A percentile compares a stretch with the other conserved stretches of the same genome.
These are phyloP conservation scores for Alnus glutinosa DNA, from an alignment of 306 rosid species.

Conservation along the genomic window DNA sequence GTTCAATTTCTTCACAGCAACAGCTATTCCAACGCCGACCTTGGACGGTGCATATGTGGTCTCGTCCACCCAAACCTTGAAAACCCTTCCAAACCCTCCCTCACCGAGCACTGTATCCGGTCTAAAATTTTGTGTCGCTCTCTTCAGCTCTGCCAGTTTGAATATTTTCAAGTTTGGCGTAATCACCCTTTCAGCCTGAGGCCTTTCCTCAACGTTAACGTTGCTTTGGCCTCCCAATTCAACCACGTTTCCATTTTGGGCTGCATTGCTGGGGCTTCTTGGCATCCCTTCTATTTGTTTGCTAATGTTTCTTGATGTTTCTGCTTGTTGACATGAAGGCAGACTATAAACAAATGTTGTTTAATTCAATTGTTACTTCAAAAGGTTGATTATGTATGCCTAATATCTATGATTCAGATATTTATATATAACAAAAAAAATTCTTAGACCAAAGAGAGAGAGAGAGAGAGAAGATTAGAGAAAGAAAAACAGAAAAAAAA, in stretches of 20 bases:
- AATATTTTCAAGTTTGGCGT: constrained; percentile 46
- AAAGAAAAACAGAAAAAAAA: background rate
- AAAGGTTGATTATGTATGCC: too few species aligned
- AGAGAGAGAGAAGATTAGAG: background rate
- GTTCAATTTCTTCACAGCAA: constrained; percentile 78
- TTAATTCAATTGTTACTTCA: too few species aligned
- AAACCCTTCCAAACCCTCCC: constrained; percentile 92
- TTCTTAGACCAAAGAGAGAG: too few species aligned
- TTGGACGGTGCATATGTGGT: constrained; percentile 56
- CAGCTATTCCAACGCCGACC: constrained; percentile 68
- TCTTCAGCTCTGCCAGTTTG: constrained; percentile 61
- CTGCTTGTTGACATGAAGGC: background rate
- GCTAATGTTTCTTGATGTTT: background rate
- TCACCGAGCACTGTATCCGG: constrained; percentile 73
- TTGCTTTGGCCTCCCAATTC: background rate
- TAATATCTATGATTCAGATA: too few species aligned
- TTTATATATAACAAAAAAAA: too few species aligned
- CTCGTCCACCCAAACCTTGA: constrained; percentile 82
- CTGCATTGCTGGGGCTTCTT: background rate
- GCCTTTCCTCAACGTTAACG: background rate
- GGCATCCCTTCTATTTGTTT: background rate
- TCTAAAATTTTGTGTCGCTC: constrained; percentile 73
- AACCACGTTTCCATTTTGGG: background rate
- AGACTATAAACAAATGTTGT: too few species aligned
- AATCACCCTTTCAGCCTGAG: constrained; percentile 22